Conservation (phyloP, 2,329 filamentous ascomycete species). For the Epichloe glyceriae region DNA sequence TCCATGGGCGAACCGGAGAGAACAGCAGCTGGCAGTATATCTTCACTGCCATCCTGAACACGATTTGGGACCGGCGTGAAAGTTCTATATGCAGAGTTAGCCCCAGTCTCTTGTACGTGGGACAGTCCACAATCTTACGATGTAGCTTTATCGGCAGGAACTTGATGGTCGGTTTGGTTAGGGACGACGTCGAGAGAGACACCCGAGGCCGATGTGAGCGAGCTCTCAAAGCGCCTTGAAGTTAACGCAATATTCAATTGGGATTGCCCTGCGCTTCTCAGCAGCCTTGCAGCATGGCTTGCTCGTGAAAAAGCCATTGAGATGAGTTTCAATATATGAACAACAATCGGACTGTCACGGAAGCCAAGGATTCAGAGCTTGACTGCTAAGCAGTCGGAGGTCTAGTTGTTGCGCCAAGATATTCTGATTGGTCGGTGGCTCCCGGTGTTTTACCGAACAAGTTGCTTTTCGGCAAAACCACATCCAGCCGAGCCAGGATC, state of each 20-base stretch:
- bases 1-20: constrained; percentile 89
- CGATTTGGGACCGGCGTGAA: constrained; percentile 86
- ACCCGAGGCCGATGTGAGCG: constrained; percentile 29
- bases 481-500: constrained; percentile 12
- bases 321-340: constrained; percentile 16
- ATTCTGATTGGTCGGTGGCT: constrained; percentile 30
- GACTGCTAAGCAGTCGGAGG: constrained; percentile 10
- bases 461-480: constrained; percentile 35
- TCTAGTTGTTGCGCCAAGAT: neutral
- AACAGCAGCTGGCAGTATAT: constrained; percentile 66
- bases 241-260: constrained; percentile 27
- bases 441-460: constrained; percentile 33
- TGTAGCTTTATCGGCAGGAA: constrained; percentile 73
- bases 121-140: constrained; percentile 45
- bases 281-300: constrained; percentile 36
- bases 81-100: constrained; percentile 37
- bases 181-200: constrained; percentile 24
- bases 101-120: no score
- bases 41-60: constrained; percentile 84
- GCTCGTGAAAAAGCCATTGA: constrained; percentile 56
- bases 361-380: neutral
- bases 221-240: constrained; percentile 43
- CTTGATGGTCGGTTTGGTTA: constrained; percentile 72
- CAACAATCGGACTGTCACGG: constrained; percentile 10
- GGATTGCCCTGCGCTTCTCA: constrained; percentile 31